Conservation (phyloP, 176 grass and related monocot genomes). For the Lolium perenne region DNA sequence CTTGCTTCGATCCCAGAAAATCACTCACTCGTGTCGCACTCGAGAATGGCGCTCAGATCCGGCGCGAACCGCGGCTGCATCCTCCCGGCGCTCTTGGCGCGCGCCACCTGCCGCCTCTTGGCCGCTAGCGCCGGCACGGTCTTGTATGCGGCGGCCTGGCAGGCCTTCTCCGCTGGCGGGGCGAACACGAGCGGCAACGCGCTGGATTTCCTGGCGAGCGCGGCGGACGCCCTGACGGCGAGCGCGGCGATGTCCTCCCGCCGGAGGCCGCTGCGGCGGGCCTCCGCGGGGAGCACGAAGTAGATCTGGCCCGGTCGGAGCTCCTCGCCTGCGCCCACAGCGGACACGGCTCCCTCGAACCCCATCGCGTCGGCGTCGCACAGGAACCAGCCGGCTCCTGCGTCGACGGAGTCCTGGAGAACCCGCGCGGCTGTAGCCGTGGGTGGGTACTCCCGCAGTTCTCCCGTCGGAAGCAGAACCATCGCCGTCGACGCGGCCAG, state of each 20-base stretch:
- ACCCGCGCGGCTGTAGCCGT: constrained; percentile 30
- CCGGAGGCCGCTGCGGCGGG: constrained; percentile 33
- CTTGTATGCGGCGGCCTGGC: neutral
- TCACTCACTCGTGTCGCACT: constrained; percentile 47
- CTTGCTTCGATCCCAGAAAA: neutral
- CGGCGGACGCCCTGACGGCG: constrained; percentile 55
- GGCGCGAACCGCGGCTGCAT: constrained; percentile 43
- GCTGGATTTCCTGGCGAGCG: constrained; percentile 24
- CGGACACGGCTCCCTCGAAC: constrained; percentile 45
- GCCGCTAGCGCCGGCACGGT: neutral
- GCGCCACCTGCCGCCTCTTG: constrained; percentile 6
- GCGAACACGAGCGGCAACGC: constrained; percentile 54
- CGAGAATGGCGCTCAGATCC: constrained; percentile 56
- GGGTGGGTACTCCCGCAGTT: constrained; percentile 55
- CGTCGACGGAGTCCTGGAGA: constrained; percentile 24
- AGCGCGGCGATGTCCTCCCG: constrained; percentile 69
- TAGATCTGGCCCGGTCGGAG: constrained; percentile 72
- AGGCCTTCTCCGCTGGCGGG: constrained; percentile 7
- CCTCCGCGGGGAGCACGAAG: constrained; percentile 62
- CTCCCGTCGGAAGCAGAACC: constrained; percentile 55
- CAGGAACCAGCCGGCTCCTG: constrained; percentile 35
- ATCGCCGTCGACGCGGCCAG: constrained; percentile 32
- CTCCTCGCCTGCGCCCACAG: neutral
- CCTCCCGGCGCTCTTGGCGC: constrained; percentile 4
- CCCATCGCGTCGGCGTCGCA: constrained; percentile 77